phyloP scores from a whole-genome alignment of 176 grass and related monocot genomes.

The Aegilops tauschii region DNA sequence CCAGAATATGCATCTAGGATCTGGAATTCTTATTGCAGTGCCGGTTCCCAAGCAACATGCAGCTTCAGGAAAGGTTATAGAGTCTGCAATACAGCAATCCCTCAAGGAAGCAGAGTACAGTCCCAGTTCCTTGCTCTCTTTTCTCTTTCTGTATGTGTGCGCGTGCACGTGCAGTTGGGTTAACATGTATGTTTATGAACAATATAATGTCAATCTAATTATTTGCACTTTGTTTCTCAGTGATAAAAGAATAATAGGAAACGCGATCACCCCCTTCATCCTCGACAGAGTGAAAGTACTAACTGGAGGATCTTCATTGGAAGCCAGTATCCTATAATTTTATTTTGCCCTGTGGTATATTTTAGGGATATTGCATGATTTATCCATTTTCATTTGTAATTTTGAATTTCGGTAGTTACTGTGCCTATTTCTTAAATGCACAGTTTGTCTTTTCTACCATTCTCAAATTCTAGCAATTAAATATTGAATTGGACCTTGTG shows the following conservation, averaged over 20 bases:
- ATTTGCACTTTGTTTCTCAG: constrained; percentile 39
- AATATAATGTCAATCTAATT: neutral
- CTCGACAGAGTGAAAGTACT: constrained; percentile 87
- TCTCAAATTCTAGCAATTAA: neutral
- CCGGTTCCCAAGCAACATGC: constrained; percentile 76
- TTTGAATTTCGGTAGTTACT: neutral
- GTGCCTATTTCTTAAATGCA: neutral
- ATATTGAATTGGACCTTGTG: neutral
- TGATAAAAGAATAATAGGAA: constrained; percentile 68
- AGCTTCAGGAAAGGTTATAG: constrained; percentile 78
- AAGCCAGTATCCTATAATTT: constrained; percentile 76
- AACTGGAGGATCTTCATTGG: constrained; percentile 69
- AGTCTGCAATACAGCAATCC: constrained; percentile 79
- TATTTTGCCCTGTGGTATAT: neutral
- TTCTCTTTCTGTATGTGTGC: neutral
- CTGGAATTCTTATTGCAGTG: constrained; percentile 81
- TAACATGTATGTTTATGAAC: neutral
- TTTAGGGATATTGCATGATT: neutral
- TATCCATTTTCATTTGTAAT: neutral
- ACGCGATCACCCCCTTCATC: constrained; percentile 73
- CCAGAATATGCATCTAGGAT: constrained; percentile 62
- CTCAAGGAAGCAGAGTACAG: constrained; percentile 83
- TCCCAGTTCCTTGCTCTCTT: neutral
- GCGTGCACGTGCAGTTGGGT: neutral
- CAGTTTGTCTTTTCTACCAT: neutral